phyloP scores from a whole-genome alignment of 352 stramenopile genomes.

The Phytopythium kandeliae region DNA sequence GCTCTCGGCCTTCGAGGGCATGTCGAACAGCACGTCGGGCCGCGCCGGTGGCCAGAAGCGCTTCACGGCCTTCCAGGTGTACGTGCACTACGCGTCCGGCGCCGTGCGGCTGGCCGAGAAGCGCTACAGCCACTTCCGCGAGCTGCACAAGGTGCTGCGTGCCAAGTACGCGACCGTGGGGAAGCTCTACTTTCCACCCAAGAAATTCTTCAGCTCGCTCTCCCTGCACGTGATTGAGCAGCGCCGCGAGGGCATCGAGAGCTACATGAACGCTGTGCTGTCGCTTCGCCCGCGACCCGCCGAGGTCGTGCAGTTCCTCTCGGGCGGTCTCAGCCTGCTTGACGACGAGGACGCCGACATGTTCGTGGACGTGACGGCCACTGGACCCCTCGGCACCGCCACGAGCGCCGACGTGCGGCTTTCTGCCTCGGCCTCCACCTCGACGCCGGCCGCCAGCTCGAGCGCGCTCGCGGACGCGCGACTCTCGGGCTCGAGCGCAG shows the following conservation, averaged over 20 bases:
- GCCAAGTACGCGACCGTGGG: conserved; percentile 75
- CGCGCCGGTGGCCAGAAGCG: conserved; percentile 39
- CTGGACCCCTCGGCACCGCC: conserved; percentile 10
- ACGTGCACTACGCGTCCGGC: conserved; percentile 70
- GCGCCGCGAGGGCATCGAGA: conserved; percentile 72
- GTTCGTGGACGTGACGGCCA: conserved; percentile 31
- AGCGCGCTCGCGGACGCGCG: neutral
- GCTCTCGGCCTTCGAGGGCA: conserved; percentile 1
- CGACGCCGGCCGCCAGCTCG: neutral
- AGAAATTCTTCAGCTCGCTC: conserved; percentile 86
- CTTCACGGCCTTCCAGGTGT: conserved; percentile 76
- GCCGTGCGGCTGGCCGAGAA: conserved; percentile 60
- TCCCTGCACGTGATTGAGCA: conserved; percentile 86
- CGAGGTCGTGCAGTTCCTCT: conserved; percentile 70
- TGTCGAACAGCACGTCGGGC: conserved; percentile 3
- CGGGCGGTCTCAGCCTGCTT: conserved; percentile 23
- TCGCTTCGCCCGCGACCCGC: conserved; percentile 54
- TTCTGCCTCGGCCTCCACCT: conserved; percentile 21
- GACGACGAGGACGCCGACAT: conserved; percentile 58
- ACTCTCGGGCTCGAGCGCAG: neutral
- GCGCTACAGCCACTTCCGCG: conserved; percentile 79
- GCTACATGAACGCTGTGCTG: conserved; percentile 78
- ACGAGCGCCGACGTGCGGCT: conserved; percentile 16
- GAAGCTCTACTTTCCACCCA: conserved; percentile 81
- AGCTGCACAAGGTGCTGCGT: conserved; percentile 75